phyloP scores from a whole-genome alignment of 768 basidiomycete genomes.

The Mycena vulgaris region DNA sequence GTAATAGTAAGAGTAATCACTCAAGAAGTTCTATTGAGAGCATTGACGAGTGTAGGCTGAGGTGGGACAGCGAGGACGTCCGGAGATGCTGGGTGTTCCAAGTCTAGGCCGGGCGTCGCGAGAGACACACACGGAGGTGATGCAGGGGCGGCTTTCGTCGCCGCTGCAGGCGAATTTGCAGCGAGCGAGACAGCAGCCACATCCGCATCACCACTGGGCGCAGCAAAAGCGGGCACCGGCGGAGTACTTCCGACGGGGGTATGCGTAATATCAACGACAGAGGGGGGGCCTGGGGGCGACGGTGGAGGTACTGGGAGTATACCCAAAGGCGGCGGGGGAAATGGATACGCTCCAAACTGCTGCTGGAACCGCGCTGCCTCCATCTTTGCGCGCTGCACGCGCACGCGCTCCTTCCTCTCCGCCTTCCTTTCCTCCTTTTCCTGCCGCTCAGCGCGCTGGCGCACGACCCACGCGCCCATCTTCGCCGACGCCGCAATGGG shows the following conservation, averaged over 20 bases:
- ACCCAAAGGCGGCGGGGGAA: conserved; percentile 1
- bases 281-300: too few relatives aligned
- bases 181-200: conserved; percentile 19
- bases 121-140: conserved; percentile 14
- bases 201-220: conserved; percentile 19
- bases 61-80: not conserved
- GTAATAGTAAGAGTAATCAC: not conserved
- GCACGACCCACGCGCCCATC: conserved; percentile 60
- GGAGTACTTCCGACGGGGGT: too few relatives aligned
- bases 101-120: not conserved
- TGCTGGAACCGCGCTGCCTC: conserved; percentile 30
- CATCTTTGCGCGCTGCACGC: conserved; percentile 26
- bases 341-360: conserved; percentile 25
- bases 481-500: conserved; percentile 51
- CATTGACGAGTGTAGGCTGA: conserved; percentile 21
- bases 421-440: conserved; percentile 23
- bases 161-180: conserved; percentile 5
- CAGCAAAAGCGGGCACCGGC: too few relatives aligned
- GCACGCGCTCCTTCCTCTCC: conserved; percentile 33
- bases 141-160: conserved; percentile 21
- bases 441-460: conserved; percentile 38
- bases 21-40: conserved; percentile 25
- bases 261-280: too few relatives aligned
- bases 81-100: not conserved
- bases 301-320: too few relatives aligned